Base-by-base conservation (phyloP, 305 asterid genomes). In the Lippia alba region DNA sequence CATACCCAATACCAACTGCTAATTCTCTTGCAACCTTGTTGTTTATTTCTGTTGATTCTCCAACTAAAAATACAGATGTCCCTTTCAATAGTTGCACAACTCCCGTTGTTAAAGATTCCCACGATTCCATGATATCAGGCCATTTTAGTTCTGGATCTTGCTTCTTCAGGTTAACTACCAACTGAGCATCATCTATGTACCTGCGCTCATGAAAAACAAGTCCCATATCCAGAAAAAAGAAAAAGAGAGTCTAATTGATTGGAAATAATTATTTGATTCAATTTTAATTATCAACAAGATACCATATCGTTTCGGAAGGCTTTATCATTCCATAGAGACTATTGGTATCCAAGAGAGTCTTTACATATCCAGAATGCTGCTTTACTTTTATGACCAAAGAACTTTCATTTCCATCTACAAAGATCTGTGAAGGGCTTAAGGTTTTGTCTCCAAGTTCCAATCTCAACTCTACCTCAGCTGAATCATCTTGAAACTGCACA, bases 291-390 rank as follows among this genome's bases (percentile, higher is more conserved):
- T 12, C 62, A 57, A 49, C 17, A 19, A 19, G 15, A 12, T 75
- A 92, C 98, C 97, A 90, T 85, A 92, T 92, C 30, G 96, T 91
- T 75, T 90, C 97, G 19, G 93, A 77, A 73, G 98, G 96, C 77
- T 89, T 91, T 76, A 89, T 91, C 80, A 54, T 77, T 63, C 88
- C 95, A 74, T 90, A 93, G 69, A 93, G 89, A 70, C 76, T 71
- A 75, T 69, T 57, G 67, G 92, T 81, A 45, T 89, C 96, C 82
- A 91, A 78, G 48, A 93, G 92, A 61, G 96, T 90, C 76, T 66
- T 85, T 57, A 81, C 54, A 32, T 60, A 73, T 78, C 95, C 97
- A 76, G 86, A 71, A 17, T 69, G 77, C 78, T 71, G 79, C 72
- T 71, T 78, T 69, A 91, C 82, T 80, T 56, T 86, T 60, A 90